Evolutionary conservation across 108 stramenopile genomes (phyloP), one percentile per base, ranked within the genome.

Genomic region (Thalassiosira profunda): DNA sequence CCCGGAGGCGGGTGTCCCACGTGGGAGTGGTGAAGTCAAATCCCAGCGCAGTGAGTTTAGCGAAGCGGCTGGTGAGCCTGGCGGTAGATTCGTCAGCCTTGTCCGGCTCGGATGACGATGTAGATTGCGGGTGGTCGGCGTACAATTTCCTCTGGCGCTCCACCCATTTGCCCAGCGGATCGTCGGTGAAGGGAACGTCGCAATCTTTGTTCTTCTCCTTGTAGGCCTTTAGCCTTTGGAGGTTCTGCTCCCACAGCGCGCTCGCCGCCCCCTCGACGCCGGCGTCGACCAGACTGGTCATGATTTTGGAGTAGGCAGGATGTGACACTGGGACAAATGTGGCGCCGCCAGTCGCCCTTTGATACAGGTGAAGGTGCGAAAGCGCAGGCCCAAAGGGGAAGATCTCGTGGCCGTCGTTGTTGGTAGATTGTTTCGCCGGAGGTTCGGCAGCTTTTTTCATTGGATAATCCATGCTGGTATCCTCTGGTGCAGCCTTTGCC

Each of bases 181-280:
- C 44, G 40, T 72, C 43, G 11, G 53, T 60, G 30, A 58, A 59
- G 2, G 78, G 78, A 20, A 79, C 65, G 45, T 68, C 72, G 28
- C 78, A 79, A 62, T 79, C 78, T 11, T 72, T 72, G 14, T 52
- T 30, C 20, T 72, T 58, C 10, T 72, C 66, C 36, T 72, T 66
- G 70, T 78, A 78, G 36, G 59, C 58, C 42, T 43, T 66, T 18
- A 78, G 33, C 20, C 46, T 20, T 1, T 34, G 20, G 25, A 63
- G 48, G 36, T 65, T 24, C 0, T 15, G 17, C 14, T 63, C 61
- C 71, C 71, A 72, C 36, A 54, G 28, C 21, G 4, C 49, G 40
- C 58, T 40, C 26, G 46, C 40, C 34, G 57, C 67, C 1, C 58
- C 35, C 18, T 58, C 46, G 35, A 69, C 58, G 3, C 34, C 67